phyloP scores from a whole-genome alignment of 2,329 filamentous ascomycete genomes.

The Zasmidium cellare region DNA sequence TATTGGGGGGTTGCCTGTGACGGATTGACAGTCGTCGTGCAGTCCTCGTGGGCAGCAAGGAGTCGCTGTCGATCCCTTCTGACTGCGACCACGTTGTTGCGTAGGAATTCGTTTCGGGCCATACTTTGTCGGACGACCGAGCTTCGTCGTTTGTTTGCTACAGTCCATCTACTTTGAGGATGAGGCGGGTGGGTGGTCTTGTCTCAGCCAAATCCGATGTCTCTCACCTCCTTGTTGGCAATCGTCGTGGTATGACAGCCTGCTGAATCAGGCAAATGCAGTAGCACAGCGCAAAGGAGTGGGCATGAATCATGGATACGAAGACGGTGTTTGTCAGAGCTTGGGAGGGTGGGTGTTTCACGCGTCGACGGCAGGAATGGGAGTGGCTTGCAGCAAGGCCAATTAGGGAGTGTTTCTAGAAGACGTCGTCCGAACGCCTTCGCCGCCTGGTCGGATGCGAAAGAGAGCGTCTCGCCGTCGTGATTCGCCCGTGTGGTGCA shows the following conservation, averaged over 20 bases:
- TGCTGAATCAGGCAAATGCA: neutral
- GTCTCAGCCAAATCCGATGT: too few species aligned
- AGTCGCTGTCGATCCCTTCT: neutral
- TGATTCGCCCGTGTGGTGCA: too few species aligned
- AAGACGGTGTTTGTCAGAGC: neutral
- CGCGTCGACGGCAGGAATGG: neutral
- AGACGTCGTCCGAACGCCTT: neutral
- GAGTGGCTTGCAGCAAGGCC: slow-evolving; percentile 1
- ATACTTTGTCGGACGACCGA: too few species aligned
- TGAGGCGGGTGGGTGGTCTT: too few species aligned
- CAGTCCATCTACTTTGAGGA: too few species aligned
- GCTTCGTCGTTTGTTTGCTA: too few species aligned
- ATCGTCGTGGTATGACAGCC: neutral
- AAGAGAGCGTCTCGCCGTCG: too few species aligned
- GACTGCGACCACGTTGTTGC: neutral
- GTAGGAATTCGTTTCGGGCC: neutral
- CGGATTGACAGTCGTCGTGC: neutral
- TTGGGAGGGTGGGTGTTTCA: neutral
- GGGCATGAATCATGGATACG: neutral
- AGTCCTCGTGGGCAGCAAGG: neutral
- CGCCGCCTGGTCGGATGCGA: too few species aligned
- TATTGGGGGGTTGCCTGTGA: neutral
- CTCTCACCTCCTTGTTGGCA: neutral
- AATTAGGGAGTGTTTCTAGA: neutral
- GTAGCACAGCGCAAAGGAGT: neutral